Evolutionary conservation across 805 yeast genomes (phyloP).

Genomic region (Wickerhamomyces canadensis): DNA sequence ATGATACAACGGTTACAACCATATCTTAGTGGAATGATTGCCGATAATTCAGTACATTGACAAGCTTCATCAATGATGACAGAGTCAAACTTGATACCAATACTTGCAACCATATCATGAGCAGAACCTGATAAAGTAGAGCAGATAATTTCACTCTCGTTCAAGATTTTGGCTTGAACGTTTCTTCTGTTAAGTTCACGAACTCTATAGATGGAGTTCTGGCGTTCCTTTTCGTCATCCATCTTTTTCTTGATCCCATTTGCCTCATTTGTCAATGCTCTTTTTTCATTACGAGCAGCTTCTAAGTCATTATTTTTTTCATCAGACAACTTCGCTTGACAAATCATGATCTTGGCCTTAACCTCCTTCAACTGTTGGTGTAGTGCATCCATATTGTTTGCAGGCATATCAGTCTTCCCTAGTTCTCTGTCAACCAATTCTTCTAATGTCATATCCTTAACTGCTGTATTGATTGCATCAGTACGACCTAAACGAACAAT

Average conservation of each 20-base stretch:
- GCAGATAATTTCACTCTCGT: constrained; percentile 79
- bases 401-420: constrained; percentile 12
- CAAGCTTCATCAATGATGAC: constrained; percentile 97
- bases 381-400: constrained; percentile 43
- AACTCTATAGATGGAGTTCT: constrained; percentile 62
- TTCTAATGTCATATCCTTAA: constrained; percentile 78
- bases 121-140: constrained; percentile 93
- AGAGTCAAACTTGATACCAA: constrained; percentile 78
- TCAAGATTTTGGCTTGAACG: constrained; percentile 65
- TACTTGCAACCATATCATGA: constrained; percentile 71
- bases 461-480: constrained; percentile 81
- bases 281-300: constrained; percentile 42
- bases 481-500: constrained; percentile 86
- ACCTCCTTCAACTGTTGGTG: constrained; percentile 35
- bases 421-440: constrained; percentile 62
- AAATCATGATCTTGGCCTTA: constrained; percentile 12
- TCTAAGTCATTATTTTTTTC: constrained; percentile 33
- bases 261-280: constrained; percentile 54
- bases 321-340: constrained; percentile 22
- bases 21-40: constrained; percentile 85
- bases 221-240: constrained; percentile 75
- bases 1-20: constrained; percentile 87
- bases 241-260: constrained; percentile 66
- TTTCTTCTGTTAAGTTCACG: constrained; percentile 75
- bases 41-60: constrained; percentile 90